Conservation (phyloP, 2,329 filamentous ascomycete genomes). For the Zymoseptoria tritici region DNA sequence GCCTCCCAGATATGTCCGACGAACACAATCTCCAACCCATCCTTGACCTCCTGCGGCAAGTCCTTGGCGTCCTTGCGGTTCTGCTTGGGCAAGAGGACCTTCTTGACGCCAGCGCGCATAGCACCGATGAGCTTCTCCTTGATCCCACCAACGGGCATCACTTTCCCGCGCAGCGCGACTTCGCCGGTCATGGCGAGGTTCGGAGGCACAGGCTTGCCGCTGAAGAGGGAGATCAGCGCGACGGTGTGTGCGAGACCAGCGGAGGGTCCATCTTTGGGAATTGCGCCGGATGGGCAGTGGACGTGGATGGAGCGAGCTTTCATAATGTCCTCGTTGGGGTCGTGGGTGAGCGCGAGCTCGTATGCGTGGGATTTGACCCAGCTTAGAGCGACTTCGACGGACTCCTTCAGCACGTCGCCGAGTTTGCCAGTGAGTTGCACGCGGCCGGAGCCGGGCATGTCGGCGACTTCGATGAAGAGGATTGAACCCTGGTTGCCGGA, state of each 20-base stretch:
- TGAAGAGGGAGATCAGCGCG: conserved; percentile 84
- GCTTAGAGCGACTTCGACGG: conserved; percentile 86
- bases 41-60: conserved; percentile 79
- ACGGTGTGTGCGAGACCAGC: conserved; percentile 93
- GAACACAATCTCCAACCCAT: conserved; percentile 79
- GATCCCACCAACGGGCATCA: conserved; percentile 93
- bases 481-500: conserved; percentile 91
- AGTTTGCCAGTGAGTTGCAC: conserved; percentile 95
- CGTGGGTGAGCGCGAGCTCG: conserved; percentile 74
- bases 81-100: conserved; percentile 75
- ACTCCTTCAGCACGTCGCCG: conserved; percentile 93
- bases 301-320: conserved; percentile 90
- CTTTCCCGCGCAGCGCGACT: conserved; percentile 72
- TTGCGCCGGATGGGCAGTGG: conserved; percentile 88
- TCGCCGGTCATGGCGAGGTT: conserved; percentile 91
- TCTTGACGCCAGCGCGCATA: conserved; percentile 86
- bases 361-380: conserved; percentile 98
- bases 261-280: conserved; percentile 80
- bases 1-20: conserved; percentile 94
- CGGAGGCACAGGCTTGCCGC: conserved; percentile 75
- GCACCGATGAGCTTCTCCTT: conserved; percentile 98
- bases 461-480: conserved; percentile 94
- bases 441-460: conserved; percentile 87
- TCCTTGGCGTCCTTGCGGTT: conserved; percentile 92
- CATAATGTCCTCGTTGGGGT: conserved; percentile 87